Percentiles rank a stretch among this genome's conserved stretches.
phyloP scores from a whole-genome alignment of 2,329 filamentous ascomycete genomes.

The Rutstroemia sp. region DNA sequence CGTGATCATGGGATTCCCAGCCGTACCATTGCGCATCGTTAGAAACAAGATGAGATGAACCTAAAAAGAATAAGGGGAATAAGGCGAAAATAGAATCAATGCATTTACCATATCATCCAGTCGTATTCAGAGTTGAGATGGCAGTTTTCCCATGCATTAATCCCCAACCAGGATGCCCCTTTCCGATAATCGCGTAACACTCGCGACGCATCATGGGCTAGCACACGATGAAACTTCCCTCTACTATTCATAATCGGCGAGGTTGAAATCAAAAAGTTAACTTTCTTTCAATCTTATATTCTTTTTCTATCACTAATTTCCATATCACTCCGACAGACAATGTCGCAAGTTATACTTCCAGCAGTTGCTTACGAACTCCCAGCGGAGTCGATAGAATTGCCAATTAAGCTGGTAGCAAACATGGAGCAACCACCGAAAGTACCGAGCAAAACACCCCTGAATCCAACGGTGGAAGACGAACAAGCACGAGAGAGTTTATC shows the following conservation, averaged over 20 bases:
- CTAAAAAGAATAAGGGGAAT: too few relatives aligned
- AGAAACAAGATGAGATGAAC: too few relatives aligned
- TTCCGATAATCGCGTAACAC: neutral
- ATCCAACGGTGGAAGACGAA: neutral
- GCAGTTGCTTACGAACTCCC: slow-evolving; percentile 1
- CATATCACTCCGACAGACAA: neutral
- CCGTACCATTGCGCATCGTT: too few relatives aligned
- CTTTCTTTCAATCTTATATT: neutral
- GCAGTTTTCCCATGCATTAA: neutral
- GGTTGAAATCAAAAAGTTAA: neutral
- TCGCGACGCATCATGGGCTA: slow-evolving; percentile 5
- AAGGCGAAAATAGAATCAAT: too few relatives aligned
- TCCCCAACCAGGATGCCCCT: slow-evolving; percentile 3
- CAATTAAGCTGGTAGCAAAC: neutral
- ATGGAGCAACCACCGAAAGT: neutral
- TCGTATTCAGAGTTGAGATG: neutral
- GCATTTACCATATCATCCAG: too few relatives aligned
- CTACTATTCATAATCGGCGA: neutral
- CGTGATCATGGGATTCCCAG: too few relatives aligned
- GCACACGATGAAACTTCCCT: neutral
- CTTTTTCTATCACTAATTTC: neutral
- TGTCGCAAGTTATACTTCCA: neutral
- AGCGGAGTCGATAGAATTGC: neutral
- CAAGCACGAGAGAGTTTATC: neutral
- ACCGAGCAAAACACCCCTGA: neutral